Evolutionary conservation across 1,139 yeast genomes (phyloP).

Genomic region (Candida tunisiensis): DNA sequence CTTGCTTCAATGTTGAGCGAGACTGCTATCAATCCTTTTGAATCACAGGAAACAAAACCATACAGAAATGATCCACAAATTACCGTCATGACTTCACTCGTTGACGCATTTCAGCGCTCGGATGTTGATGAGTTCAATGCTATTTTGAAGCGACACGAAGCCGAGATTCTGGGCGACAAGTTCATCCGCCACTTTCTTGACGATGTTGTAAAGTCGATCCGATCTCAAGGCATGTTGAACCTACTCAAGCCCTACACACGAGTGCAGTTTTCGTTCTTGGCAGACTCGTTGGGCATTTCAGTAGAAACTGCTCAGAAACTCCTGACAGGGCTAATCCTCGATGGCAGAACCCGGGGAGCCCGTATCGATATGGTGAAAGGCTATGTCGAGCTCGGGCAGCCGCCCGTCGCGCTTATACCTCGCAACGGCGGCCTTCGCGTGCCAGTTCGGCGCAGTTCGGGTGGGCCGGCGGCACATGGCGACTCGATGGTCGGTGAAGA

Average conservation of each 20-base stretch:
- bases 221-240: slow-evolving; percentile 19
- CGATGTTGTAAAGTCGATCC: slow-evolving; percentile 18
- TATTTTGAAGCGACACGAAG: slow-evolving; percentile 12
- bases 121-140: slow-evolving; percentile 21
- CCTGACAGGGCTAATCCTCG: slow-evolving; percentile 26
- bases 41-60: slow-evolving; percentile 29
- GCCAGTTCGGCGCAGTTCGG: slow-evolving; percentile 1
- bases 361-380: slow-evolving; percentile 29
- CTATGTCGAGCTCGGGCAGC: background rate
- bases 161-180: slow-evolving; percentile 12
- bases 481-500: background rate
- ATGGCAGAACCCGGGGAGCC: slow-evolving; percentile 27
- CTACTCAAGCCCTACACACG: slow-evolving; percentile 24
- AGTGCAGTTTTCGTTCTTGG: slow-evolving; percentile 18
- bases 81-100: slow-evolving; percentile 19
- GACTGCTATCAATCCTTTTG: slow-evolving; percentile 50
- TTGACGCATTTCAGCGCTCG: slow-evolving; percentile 21
- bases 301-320: slow-evolving; percentile 23
- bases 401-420: background rate
- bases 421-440: background rate
- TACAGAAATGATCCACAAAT: slow-evolving; percentile 24
- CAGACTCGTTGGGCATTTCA: slow-evolving; percentile 11
- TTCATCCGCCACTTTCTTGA: slow-evolving; percentile 14
- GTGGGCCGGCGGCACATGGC: background rate
- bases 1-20: slow-evolving; percentile 48